phyloP scores from a whole-genome alignment of 371 early-diverging fungal species.

The Syncephalastrum monosporum region DNA sequence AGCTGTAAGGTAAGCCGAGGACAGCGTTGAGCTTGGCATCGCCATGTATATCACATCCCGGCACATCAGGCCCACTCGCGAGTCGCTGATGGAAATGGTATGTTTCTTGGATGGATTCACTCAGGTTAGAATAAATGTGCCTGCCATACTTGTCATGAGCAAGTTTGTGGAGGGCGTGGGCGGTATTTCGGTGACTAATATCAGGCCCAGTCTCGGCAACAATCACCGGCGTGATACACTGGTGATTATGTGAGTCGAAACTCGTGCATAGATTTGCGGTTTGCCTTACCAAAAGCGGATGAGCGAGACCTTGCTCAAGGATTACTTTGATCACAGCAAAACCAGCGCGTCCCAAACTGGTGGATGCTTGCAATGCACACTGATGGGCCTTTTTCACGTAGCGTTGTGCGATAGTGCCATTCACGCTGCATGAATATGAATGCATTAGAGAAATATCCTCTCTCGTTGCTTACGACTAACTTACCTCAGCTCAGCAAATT shows the following conservation, averaged over 20 bases:
- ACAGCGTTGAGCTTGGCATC: slow-evolving; percentile 59
- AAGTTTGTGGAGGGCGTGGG: slow-evolving; percentile 69
- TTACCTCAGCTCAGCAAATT: slow-evolving; percentile 76
- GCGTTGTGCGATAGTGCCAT: slow-evolving; percentile 82
- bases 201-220: slow-evolving; percentile 81
- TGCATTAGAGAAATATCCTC: neutral
- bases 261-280: neutral
- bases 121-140: slow-evolving; percentile 74
- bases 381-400: slow-evolving; percentile 71
- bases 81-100: slow-evolving; percentile 23
- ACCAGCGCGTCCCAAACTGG: slow-evolving; percentile 55
- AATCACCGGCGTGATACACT: slow-evolving; percentile 82
- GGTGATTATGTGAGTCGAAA: neutral
- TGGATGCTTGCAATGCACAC: slow-evolving; percentile 58
- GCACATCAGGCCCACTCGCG: too few species aligned
- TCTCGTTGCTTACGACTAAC: neutral
- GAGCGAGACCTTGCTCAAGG: slow-evolving; percentile 84
- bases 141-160: slow-evolving; percentile 81
- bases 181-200: slow-evolving; percentile 60
- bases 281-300: slow-evolving; percentile 69
- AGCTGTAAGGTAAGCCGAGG: slow-evolving; percentile 65
- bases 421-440: slow-evolving; percentile 47
- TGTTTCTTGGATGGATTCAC: slow-evolving; percentile 70
- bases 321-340: slow-evolving; percentile 79
- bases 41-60: slow-evolving; percentile 10